Base-by-base conservation (phyloP, 2,329 filamentous ascomycete genomes). In the Shiraia bambusicola region DNA sequence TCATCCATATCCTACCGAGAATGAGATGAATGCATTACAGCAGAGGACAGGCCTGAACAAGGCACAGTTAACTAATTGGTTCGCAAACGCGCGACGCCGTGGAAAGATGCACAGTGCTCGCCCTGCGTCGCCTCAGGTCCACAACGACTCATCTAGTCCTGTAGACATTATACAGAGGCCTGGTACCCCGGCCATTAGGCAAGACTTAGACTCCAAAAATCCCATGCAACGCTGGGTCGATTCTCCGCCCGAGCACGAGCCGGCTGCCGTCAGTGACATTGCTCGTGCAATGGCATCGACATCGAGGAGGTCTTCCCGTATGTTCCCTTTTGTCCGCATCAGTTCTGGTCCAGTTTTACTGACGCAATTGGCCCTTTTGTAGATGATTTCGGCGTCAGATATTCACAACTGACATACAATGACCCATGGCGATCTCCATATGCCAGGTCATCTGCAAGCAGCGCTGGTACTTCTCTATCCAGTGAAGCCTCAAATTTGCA, bases 201-300 rank as follows among this genome's bases (percentile, higher is more conserved):
- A 37, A 12, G 35, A 34, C 2, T 33, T 31, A 4, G 27, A 39
- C 6, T 36, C 40, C 1, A 54, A 55, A 34, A 49, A 56, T 27
- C 59, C 59, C 1, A 43, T 63, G 45, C 51, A 63, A 27, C 49
- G 59, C n/a, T 63, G 59, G 59, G 50, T 57, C 17, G 51, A 59
- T 15, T 61, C 58, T 3, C 59, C 59, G 4, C 59, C 59, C 1
- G 59, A 63, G 39, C 52, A 58, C 34, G 59, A 63, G 34, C 56
- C 57, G 3, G 59, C 58, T 22, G 49, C 50, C 16, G 52, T 45
- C 8, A 39, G 42, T 11, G 59, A 45, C 7, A 63, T 63, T 17
- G 56, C 53, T 35, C 50, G 54, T 22, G 57, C 59, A 2, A 52
- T 62, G 35, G 54, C 55, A n/a, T 54, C 49, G 1, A 41, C 25